Evolutionary conservation across 2,329 filamentous ascomycete species (phyloP).

Genomic region (Colletotrichum endophyticum): DNA sequence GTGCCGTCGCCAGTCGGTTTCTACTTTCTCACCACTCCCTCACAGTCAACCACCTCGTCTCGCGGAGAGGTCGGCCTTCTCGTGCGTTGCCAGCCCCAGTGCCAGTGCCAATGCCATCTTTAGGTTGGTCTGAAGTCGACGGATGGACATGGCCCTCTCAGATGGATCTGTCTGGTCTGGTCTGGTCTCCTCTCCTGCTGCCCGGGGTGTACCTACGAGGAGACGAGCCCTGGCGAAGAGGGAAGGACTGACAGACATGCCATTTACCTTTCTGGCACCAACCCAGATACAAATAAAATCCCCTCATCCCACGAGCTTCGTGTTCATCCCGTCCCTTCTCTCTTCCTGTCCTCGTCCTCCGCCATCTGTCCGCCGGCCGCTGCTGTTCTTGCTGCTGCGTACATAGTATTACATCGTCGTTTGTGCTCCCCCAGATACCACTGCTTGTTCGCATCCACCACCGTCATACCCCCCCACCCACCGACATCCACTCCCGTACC

Average conservation of each 20-base stretch:
- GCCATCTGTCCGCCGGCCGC: neutral
- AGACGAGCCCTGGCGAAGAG: neutral
- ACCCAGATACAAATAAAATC: conserved; percentile 12
- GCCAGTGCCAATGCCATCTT: neutral
- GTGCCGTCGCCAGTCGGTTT: neutral
- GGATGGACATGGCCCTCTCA: neutral
- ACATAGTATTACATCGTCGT: neutral
- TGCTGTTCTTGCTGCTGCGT: neutral
- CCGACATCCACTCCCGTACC: conserved; percentile 7
- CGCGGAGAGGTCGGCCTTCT: neutral
- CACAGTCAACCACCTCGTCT: neutral
- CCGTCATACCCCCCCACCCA: conserved; percentile 2
- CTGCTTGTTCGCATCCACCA: neutral
- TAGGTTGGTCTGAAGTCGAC: neutral
- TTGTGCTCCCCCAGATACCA: neutral
- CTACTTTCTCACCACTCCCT: neutral
- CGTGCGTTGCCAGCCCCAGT: neutral
- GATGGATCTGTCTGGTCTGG: neutral
- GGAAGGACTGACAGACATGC: neutral
- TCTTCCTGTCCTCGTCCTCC: conserved; percentile 1
- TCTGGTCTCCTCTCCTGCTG: neutral
- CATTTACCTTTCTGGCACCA: neutral
- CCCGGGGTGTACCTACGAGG: neutral
- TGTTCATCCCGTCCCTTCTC: neutral
- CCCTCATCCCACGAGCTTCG: conserved; percentile 14